Conservation (phyloP, 768 basidiomycete genomes). For the Serendipita indica region DNA sequence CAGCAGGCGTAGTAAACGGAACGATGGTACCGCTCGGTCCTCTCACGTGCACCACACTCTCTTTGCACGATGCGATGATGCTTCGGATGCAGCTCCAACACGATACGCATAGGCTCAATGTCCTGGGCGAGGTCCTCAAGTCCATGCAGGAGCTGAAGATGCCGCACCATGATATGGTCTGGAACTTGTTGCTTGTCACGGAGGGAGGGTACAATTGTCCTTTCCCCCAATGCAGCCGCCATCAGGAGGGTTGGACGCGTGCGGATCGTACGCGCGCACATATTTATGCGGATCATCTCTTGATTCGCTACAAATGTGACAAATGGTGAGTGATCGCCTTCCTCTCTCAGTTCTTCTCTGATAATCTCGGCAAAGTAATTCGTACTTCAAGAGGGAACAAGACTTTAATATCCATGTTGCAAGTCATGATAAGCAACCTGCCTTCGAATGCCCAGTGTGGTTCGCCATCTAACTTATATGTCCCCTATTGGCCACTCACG, state of each 20-base stretch:
- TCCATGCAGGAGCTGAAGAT: constrained; percentile 5
- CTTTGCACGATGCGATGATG: neutral
- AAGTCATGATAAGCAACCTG: constrained; percentile 6
- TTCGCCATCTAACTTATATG: neutral
- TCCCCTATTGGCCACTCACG: neutral
- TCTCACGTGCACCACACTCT: constrained; percentile 1
- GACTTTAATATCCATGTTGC: constrained; percentile 8
- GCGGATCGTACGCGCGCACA: constrained; percentile 5
- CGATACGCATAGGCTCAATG: neutral
- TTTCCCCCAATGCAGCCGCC: constrained; percentile 4
- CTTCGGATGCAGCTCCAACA: neutral
- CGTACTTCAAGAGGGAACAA: constrained; percentile 7
- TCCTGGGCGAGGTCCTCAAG: neutral
- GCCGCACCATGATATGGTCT: constrained; percentile 6
- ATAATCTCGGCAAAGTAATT: neutral
- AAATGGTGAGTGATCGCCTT: neutral
- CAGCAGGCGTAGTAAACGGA: neutral
- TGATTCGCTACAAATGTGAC: constrained; percentile 6
- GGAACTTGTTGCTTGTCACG: constrained; percentile 1
- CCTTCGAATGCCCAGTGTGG: neutral
- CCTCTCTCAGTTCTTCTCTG: neutral
- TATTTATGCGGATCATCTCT: constrained; percentile 9
- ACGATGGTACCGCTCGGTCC: neutral
- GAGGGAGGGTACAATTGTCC: constrained; percentile 9
- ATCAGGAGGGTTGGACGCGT: neutral